Percentiles rank a stretch among this genome's conserved stretches.
Evolutionary conservation across 1,284 basidiomycete genomes (phyloP).

Genomic region (Boletellus deceptivus): DNA sequence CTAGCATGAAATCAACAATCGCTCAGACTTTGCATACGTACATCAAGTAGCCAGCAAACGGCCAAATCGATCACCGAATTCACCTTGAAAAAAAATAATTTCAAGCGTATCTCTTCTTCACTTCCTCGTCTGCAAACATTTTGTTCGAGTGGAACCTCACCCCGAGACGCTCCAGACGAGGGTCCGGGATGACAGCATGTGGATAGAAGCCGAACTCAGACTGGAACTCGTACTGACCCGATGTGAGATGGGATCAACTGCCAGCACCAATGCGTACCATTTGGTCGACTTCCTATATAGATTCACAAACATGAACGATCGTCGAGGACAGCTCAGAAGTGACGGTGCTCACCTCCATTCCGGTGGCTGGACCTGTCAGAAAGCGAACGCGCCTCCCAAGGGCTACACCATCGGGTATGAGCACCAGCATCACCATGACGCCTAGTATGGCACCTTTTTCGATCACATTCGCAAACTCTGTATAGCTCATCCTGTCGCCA

Average conservation of each 20-base stretch:
- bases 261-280: conserved; percentile 24
- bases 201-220: conserved; percentile 30
- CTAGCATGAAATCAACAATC: too few species aligned
- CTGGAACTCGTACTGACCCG: conserved; percentile 23
- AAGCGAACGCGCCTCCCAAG: conserved; percentile 28
- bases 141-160: conserved; percentile 30
- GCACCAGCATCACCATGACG: neutral
- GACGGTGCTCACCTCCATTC: conserved; percentile 19
- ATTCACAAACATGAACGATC: neutral
- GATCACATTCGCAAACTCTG: conserved; percentile 17
- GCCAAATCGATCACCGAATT: neutral
- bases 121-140: conserved; percentile 19
- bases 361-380: conserved; percentile 11
- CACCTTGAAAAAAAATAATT: neutral
- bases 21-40: neutral
- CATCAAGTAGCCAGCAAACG: neutral
- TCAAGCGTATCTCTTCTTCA: conserved; percentile 26
- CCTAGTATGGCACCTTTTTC: conserved; percentile 17
- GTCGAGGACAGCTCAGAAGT: neutral
- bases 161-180: conserved; percentile 27
- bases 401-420: conserved; percentile 12
- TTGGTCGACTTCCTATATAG: conserved; percentile 24
- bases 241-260: neutral
- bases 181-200: conserved; percentile 25
- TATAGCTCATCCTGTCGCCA: conserved; percentile 25